These are phyloP conservation scores for Aspergillus eucalypticola DNA, from an alignment of 2,329 filamentous ascomycete genomes.

Conservation along the genomic window DNA sequence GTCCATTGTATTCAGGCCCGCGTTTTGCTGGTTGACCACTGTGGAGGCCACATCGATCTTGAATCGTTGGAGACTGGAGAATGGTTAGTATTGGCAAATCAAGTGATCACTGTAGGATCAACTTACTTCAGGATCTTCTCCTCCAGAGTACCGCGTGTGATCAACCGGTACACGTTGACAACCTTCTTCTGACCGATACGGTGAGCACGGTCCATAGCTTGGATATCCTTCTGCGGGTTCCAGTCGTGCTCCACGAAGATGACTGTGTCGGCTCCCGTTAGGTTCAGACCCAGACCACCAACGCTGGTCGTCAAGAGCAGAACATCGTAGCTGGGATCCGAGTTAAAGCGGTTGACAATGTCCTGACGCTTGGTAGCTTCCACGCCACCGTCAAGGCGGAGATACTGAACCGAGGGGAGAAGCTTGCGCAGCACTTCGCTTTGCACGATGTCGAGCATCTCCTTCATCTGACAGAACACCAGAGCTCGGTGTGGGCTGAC, in stretches of 20 bases:
- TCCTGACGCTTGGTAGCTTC: constrained; percentile 93
- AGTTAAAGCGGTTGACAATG: constrained; percentile 99
- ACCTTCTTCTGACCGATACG: constrained; percentile 99
- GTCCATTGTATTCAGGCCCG: constrained; percentile 91
- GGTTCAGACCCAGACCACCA: constrained; percentile 87
- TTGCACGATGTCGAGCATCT: constrained; percentile 99
- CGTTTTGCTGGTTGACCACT: constrained; percentile 98
- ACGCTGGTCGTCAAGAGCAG: constrained; percentile 92
- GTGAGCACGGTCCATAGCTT: constrained; percentile 98
- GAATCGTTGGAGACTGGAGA: constrained; percentile 83
- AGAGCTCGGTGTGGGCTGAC: constrained; percentile 95
- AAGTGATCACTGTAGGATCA: not conserved
- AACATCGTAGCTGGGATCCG: constrained; percentile 93
- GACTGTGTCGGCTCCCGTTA: constrained; percentile 96
- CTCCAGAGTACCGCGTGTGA: constrained; percentile 92
- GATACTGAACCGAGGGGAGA: constrained; percentile 87
- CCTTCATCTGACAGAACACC: constrained; percentile 99
- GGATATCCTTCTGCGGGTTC: constrained; percentile 98
- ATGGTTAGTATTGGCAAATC: constrained; percentile 21
- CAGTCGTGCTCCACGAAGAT: constrained; percentile 99
- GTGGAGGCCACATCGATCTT: constrained; percentile 98
- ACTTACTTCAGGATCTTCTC: constrained; percentile 89
- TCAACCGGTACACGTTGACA: constrained; percentile 95
- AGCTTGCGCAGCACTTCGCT: constrained; percentile 86
- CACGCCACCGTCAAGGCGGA: constrained; percentile 90